Percentiles rank a stretch among this genome's conserved stretches.
phyloP scores from a whole-genome alignment of 2,329 filamentous ascomycete genomes.

The Sporothrix euskadiensis region DNA sequence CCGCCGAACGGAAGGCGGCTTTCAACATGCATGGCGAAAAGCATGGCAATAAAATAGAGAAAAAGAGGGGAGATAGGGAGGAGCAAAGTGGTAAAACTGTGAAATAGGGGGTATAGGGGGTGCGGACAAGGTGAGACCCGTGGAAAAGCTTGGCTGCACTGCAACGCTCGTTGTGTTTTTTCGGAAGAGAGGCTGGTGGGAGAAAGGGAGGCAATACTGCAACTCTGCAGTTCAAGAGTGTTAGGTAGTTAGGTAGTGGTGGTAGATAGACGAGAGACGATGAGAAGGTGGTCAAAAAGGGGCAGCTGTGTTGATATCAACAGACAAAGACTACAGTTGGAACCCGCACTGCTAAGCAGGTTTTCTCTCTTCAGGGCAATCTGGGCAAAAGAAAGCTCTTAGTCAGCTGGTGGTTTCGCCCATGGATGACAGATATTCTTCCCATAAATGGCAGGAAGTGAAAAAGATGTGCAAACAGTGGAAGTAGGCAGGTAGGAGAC shows the following conservation, averaged over 20 bases:
- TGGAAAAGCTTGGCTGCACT: background rate
- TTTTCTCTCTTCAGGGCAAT: background rate
- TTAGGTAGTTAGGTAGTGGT: background rate
- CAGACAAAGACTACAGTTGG: background rate
- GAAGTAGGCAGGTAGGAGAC: too few species aligned
- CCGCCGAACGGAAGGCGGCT: background rate
- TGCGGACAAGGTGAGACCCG: background rate
- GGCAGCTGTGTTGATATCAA: background rate
- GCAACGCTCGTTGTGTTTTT: background rate
- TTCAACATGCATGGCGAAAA: background rate
- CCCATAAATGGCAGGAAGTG: background rate
- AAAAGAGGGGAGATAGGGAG: background rate
- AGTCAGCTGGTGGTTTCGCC: background rate
- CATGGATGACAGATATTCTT: background rate
- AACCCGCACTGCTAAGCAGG: background rate
- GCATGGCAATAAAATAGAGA: background rate
- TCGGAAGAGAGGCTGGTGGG: background rate
- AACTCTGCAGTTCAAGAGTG: background rate
- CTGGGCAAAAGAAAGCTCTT: background rate
- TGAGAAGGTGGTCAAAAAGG: too few species aligned
- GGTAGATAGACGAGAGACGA: background rate
- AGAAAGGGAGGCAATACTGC: slow-evolving; percentile 5
- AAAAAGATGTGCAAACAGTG: background rate
- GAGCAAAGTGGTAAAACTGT: background rate
- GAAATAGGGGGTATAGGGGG: slow-evolving; percentile 1